phyloP scores from a whole-genome alignment of 176 grass and related monocot genomes.

The barley (Hordeum vulgare) region DNA sequence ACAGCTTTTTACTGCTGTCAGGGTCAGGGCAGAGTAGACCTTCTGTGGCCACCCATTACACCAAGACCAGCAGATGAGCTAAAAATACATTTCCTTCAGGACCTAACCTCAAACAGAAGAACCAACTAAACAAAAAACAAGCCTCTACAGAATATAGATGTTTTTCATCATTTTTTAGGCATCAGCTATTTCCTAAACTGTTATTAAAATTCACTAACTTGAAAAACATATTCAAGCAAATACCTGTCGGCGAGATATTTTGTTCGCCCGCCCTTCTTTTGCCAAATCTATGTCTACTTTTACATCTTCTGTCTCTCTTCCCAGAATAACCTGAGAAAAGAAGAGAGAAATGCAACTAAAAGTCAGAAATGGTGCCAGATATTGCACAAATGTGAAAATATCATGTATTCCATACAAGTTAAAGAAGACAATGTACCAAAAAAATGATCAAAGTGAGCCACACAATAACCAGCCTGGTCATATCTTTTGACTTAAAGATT shows the following conservation, averaged over 20 bases:
- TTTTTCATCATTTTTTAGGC: conserved; percentile 1
- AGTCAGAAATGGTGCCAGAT: conserved; percentile 7
- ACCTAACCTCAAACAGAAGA: not conserved
- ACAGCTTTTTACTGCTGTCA: not conserved
- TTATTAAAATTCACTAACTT: conserved; percentile 5
- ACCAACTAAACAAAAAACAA: conserved; percentile 19
- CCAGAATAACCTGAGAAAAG: conserved; percentile 69
- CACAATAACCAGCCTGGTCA: not conserved
- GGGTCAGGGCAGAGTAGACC: not conserved
- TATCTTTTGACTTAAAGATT: conserved; percentile 8
- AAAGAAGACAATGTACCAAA: not conserved
- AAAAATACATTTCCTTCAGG: not conserved
- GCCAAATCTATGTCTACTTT: conserved; percentile 98
- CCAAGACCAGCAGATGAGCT: not conserved
- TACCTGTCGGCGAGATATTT: conserved; percentile 92
- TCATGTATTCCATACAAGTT: not conserved
- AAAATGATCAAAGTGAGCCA: not conserved
- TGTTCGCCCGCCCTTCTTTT: conserved; percentile 91
- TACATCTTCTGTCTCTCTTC: conserved; percentile 84
- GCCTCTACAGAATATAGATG: not conserved
- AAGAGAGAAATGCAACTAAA: not conserved
- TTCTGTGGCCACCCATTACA: not conserved
- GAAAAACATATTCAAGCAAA: not conserved
- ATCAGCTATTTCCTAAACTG: conserved; percentile 18
- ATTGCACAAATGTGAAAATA: conserved; percentile 11